phyloP scores from a whole-genome alignment of 768 basidiomycete genomes.

The Pluteus cervinus region DNA sequence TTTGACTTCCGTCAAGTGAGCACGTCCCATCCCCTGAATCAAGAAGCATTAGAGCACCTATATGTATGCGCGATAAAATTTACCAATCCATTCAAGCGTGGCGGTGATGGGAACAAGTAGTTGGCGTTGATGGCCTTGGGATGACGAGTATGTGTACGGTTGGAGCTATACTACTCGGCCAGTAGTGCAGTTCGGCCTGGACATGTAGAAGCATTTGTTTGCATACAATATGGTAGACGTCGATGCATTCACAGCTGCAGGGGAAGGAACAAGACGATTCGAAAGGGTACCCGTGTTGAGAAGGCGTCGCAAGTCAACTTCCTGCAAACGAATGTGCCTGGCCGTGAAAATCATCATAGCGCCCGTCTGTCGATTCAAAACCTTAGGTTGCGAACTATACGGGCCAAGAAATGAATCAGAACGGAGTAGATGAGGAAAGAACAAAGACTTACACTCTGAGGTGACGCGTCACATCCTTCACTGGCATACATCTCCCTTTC shows the following conservation, averaged over 20 bases:
- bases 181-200: slow-evolving; percentile 90
- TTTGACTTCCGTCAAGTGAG: too few relatives aligned
- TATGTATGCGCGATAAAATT: slow-evolving; percentile 86
- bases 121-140: slow-evolving; percentile 97
- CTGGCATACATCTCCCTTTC: too few relatives aligned
- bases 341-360: too few relatives aligned
- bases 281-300: slow-evolving; percentile 63
- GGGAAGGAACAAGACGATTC: background rate
- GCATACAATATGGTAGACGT: slow-evolving; percentile 98
- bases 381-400: too few relatives aligned
- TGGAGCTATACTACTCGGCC: slow-evolving; percentile 83
- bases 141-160: slow-evolving; percentile 94
- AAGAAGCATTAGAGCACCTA: slow-evolving; percentile 97
- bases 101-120: slow-evolving; percentile 95
- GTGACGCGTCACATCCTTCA: too few relatives aligned
- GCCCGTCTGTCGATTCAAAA: too few relatives aligned
- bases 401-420: too few relatives aligned
- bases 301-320: slow-evolving; percentile 97
- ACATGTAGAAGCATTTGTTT: slow-evolving; percentile 96
- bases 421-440: too few relatives aligned
- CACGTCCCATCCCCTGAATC: too few relatives aligned
- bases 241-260: slow-evolving; percentile 1
- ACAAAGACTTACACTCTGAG: too few relatives aligned
- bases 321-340: slow-evolving; percentile 18
- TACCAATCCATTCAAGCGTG: slow-evolving; percentile 86